Conservation (phyloP, 1,284 basidiomycete genomes). For the Moniliella sp. region DNA sequence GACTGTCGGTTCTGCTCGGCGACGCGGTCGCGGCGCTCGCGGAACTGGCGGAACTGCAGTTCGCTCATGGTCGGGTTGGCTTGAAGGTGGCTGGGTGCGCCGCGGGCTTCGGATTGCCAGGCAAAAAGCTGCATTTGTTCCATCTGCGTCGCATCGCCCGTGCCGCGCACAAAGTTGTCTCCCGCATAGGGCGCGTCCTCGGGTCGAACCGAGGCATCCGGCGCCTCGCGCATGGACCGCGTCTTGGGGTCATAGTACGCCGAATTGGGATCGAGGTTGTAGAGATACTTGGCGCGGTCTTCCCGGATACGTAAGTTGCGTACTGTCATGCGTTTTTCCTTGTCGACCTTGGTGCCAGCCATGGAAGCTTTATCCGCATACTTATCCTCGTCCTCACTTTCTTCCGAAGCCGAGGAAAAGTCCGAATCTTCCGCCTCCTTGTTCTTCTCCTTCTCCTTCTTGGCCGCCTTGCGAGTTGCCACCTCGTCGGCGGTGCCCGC, state of each 20-base stretch:
- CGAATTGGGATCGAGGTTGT: conserved; percentile 80
- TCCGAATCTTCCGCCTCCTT: conserved; percentile 7
- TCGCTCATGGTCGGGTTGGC: conserved; percentile 85
- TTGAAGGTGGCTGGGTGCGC: conserved; percentile 82
- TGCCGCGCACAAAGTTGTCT: conserved; percentile 77
- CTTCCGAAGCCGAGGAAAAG: conserved; percentile 67
- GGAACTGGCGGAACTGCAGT: conserved; percentile 69
- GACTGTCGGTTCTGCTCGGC: conserved; percentile 57
- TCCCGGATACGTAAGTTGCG: conserved; percentile 94
- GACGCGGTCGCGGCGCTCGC: conserved; percentile 70
- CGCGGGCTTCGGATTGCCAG: conserved; percentile 78
- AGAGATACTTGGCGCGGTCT: conserved; percentile 94
- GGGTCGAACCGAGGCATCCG: conserved; percentile 49
- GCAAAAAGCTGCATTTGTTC: conserved; percentile 84
- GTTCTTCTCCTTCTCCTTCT: conserved; percentile 38
- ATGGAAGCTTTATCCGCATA: conserved; percentile 92
- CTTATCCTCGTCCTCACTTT: conserved; percentile 32
- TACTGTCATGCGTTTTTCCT: conserved; percentile 90
- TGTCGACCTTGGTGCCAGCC: conserved; percentile 88
- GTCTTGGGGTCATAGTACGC: conserved; percentile 99
- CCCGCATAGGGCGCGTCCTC: conserved; percentile 83
- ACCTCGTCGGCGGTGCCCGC: background rate
- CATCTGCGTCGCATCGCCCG: conserved; percentile 73
- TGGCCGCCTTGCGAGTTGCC: conserved; percentile 40
- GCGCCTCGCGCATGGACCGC: conserved; percentile 94